Evolutionary conservation across 2,329 filamentous ascomycete species (phyloP).

Genomic region (Aspergillus sp.): DNA sequence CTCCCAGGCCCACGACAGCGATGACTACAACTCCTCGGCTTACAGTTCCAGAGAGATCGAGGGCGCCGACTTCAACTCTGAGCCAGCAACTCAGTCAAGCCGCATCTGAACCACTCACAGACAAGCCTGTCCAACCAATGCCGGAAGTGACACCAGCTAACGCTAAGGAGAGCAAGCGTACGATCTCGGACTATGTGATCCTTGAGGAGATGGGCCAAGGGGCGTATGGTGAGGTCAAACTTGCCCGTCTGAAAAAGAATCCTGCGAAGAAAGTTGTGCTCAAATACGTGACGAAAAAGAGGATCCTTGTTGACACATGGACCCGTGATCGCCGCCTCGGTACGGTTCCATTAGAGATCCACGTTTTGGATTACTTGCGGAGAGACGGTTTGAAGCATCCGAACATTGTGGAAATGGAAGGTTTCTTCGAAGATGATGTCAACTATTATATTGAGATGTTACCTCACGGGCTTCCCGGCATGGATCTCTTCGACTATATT

Average conservation of each 20-base stretch:
- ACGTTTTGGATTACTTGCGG: constrained; percentile 90
- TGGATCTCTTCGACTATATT: constrained; percentile 99
- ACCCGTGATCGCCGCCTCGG: constrained; percentile 88
- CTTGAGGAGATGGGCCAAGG: constrained; percentile 98
- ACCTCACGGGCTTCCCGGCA: constrained; percentile 89
- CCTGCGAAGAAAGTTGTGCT: constrained; percentile 81
- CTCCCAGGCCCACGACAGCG: constrained; percentile 66
- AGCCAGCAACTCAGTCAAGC: constrained; percentile 53
- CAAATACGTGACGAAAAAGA: constrained; percentile 96
- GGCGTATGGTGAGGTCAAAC: constrained; percentile 95
- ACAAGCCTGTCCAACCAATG: constrained; percentile 41
- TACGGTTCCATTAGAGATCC: constrained; percentile 94
- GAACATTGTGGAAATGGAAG: constrained; percentile 68
- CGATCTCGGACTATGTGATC: constrained; percentile 85
- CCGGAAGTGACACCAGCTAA: constrained; percentile 26
- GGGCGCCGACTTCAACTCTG: constrained; percentile 47
- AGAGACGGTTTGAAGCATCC: constrained; percentile 65
- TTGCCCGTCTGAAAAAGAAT: constrained; percentile 79
- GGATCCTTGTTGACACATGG: constrained; percentile 98
- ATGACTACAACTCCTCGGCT: constrained; percentile 29
- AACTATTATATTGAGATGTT: constrained; percentile 99
- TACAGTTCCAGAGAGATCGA: constrained; percentile 30
- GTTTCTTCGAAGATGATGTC: constrained; percentile 62
- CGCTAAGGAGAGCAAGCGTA: constrained; percentile 64
- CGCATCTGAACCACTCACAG: constrained; percentile 45